Base-by-base conservation (phyloP, 2,329 filamentous ascomycete species). In the Botrytis deweyae region DNA sequence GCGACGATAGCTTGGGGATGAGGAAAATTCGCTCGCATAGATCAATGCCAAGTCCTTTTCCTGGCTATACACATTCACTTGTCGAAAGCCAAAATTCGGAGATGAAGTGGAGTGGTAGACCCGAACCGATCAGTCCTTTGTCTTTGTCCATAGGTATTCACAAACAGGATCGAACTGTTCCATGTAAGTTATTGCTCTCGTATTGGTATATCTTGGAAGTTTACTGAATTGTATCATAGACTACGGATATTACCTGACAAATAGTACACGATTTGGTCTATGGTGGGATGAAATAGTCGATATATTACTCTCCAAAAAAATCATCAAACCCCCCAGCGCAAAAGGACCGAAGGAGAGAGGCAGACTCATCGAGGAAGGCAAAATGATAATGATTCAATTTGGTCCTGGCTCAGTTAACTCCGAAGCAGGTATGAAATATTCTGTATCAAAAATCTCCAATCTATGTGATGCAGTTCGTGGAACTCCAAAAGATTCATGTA, bases 231-330 rank as follows among this genome's bases (percentile, higher is more conserved):
- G 38, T 10, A 44, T 44, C 10, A 42, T 63, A 64, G 62, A 64
- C 38, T 42, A 64, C 38, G 62, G 62, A 18, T 42, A 64, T 44
- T 7, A 16, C 6, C n/a, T 42, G 42, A 38, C n/a, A 36, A 64
- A 64, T 42, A 18, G 40, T 25, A 44, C 40, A 18, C 12, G 25
- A 6, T 14, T 38, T 14, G 18, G 14, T 20, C 8, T 64, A 20
- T 64, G 62, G 62, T 64, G 62, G 62, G 62, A 42, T 64, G 62
- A 64, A 29, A 64, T 64, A 64, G 62, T 25, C 36, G 36, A 44
- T 20, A 16, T 10, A 42, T 64, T 64, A 29, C 62, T 61, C 20
- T 61, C 42, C 14, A 49, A 18, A 38, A 25, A 22, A 5, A 40
- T 33, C 20, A 67, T 33, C 22, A 36, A 36, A 52, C 46, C 29